Conservation (phyloP, 2,329 filamentous ascomycete genomes). For the Trichophaea hybrida region DNA sequence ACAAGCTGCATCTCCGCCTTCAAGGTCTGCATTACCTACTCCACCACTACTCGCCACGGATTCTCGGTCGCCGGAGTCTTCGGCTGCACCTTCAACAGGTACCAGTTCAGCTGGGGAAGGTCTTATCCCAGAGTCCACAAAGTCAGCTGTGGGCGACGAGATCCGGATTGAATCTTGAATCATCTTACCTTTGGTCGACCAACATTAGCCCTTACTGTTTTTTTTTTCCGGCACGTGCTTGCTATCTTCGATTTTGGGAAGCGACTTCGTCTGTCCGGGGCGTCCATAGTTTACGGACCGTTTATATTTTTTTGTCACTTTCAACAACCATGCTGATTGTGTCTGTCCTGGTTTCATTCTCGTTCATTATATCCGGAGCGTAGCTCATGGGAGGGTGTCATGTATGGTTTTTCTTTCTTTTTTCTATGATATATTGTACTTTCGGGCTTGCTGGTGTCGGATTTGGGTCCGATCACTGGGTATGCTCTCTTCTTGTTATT, state of each 20-base stretch:
- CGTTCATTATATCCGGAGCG: background rate
- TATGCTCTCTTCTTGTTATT: background rate
- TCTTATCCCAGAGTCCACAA: slow-evolving; percentile 4
- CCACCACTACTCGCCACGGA: slow-evolving; percentile 55
- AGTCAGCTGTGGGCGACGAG: background rate
- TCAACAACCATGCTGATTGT: background rate
- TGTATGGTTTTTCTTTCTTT: background rate
- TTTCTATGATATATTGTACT: background rate
- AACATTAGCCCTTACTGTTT: background rate
- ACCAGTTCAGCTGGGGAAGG: slow-evolving; percentile 38
- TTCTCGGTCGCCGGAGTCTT: slow-evolving; percentile 54
- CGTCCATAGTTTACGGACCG: background rate
- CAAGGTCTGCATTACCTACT: slow-evolving; percentile 37
- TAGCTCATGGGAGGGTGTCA: background rate
- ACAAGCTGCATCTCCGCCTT: slow-evolving; percentile 33
- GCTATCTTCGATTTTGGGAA: background rate
- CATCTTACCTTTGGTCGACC: background rate
- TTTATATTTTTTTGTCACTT: background rate
- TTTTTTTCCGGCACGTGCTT: background rate
- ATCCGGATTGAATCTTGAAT: background rate
- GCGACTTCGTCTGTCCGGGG: background rate
- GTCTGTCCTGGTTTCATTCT: background rate
- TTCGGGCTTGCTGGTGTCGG: background rate
- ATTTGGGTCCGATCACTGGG: background rate
- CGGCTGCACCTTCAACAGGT: slow-evolving; percentile 48